These are phyloP conservation scores for Irpex sp. DNA, from an alignment of 1,284 basidiomycete genomes.

Conservation along the genomic window DNA sequence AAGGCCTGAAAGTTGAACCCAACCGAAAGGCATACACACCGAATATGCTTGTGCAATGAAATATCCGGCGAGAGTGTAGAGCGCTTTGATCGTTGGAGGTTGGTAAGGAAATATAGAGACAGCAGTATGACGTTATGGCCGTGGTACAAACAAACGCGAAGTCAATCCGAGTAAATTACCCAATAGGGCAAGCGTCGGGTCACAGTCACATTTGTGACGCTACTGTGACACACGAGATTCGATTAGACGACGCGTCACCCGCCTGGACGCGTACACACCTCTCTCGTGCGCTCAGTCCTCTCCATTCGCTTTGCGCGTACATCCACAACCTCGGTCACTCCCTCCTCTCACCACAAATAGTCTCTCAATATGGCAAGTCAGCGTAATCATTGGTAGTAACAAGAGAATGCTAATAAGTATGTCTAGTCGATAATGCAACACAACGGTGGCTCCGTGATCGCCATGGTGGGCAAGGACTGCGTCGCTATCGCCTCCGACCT, in stretches of 20 bases:
- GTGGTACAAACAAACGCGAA: no score
- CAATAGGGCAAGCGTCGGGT: no score
- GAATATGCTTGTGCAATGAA: no score
- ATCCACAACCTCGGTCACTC: neutral
- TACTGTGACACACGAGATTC: conserved; percentile 2
- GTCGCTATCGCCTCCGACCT: conserved; percentile 98
- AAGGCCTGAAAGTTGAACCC: no score
- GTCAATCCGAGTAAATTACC: no score
- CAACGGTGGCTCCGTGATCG: conserved; percentile 96
- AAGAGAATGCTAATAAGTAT: neutral
- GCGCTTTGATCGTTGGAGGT: no score
- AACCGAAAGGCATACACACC: no score
- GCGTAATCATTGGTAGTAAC: neutral
- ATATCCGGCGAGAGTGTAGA: no score
- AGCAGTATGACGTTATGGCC: no score
- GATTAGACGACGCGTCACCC: conserved; percentile 13
- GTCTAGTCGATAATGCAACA: conserved; percentile 77
- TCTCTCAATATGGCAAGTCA: conserved; percentile 13
- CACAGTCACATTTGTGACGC: no score
- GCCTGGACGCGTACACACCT: conserved; percentile 11
- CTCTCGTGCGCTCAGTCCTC: neutral
- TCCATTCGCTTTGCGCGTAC: neutral
- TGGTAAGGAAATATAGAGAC: no score
- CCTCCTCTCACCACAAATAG: neutral
- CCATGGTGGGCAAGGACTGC: conserved; percentile 98